Conservation (phyloP, 345 rosid species). For the Hibiscus mutabilis region DNA sequence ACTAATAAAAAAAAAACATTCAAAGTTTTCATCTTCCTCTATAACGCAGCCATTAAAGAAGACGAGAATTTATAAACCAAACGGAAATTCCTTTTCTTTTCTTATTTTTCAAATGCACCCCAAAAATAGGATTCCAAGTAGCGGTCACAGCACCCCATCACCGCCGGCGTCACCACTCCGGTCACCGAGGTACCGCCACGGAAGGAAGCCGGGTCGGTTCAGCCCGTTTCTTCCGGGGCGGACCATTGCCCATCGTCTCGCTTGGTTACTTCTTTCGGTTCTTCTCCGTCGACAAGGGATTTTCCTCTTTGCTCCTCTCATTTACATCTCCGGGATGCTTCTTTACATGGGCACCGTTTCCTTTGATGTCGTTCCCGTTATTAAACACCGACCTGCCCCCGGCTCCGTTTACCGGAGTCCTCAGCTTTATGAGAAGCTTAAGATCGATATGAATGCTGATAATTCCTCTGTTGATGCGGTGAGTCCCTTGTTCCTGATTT, state of each 20-base stretch:
- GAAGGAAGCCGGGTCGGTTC: conserved; percentile 54
- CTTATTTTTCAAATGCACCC: conserved; percentile 58
- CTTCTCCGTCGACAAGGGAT: conserved; percentile 91
- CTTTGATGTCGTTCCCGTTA: conserved; percentile 63
- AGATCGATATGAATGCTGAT: conserved; percentile 82
- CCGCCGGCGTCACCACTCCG: conserved; percentile 90
- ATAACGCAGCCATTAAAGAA: no score
- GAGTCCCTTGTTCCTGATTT: conserved; percentile 17
- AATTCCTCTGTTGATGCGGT: conserved; percentile 93
- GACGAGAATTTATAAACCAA: background rate
- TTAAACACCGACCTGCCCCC: conserved; percentile 59
- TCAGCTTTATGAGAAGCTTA: conserved; percentile 78
- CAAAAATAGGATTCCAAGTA: conserved; percentile 66
- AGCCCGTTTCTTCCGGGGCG: conserved; percentile 38
- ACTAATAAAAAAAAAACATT: background rate
- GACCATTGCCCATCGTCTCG: conserved; percentile 70
- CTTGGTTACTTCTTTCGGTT: conserved; percentile 76
- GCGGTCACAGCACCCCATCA: conserved; percentile 97
- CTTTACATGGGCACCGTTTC: conserved; percentile 96
- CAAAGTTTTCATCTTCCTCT: background rate
- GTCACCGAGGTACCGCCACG: conserved; percentile 79
- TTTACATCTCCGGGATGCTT: conserved; percentile 89
- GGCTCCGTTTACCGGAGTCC: conserved; percentile 94
- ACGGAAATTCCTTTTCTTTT: background rate
- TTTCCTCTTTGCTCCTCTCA: conserved; percentile 84